These are phyloP conservation scores for Ogataea pignaliae DNA, from an alignment of 805 yeast genomes.

Conservation along the genomic window DNA sequence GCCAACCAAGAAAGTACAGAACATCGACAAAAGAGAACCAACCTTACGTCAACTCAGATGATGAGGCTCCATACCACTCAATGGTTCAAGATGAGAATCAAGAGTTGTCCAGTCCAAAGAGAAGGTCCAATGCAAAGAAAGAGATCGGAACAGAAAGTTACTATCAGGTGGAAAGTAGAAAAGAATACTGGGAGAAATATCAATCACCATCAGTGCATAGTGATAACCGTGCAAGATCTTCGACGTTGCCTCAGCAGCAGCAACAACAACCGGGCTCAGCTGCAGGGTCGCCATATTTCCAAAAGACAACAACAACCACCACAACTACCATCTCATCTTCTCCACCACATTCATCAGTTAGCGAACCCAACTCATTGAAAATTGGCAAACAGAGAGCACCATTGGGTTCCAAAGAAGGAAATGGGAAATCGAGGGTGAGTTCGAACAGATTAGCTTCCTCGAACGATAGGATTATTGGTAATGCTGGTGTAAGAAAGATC, in stretches of 20 bases:
- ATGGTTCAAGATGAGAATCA: constrained; percentile 13
- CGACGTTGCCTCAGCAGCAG: background rate
- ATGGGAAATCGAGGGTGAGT: constrained; percentile 10
- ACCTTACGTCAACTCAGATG: constrained; percentile 32
- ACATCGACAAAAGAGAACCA: constrained; percentile 31
- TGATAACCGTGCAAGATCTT: constrained; percentile 18
- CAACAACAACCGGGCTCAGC: constrained; percentile 5
- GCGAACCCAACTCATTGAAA: constrained; percentile 15
- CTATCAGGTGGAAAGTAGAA: constrained; percentile 10
- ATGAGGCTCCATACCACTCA: constrained; percentile 28
- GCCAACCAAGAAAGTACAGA: constrained; percentile 82
- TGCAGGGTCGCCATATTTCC: constrained; percentile 33
- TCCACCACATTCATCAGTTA: constrained; percentile 20
- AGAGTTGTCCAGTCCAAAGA: constrained; percentile 21
- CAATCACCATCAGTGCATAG: constrained; percentile 10
- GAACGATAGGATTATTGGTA: constrained; percentile 29
- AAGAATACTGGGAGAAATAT: constrained; percentile 6
- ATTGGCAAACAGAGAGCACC: constrained; percentile 27
- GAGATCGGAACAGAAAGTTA: constrained; percentile 19
- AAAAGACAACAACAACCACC: constrained; percentile 45
- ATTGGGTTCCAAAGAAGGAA: constrained; percentile 15
- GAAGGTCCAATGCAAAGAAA: constrained; percentile 9
- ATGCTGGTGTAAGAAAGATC: constrained; percentile 32
- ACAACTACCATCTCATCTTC: constrained; percentile 36
- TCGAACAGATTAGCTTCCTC: constrained; percentile 22